Evolutionary conservation across 306 rosid genomes (phyloP).

Genomic region (Acmispon strigosus): DNA sequence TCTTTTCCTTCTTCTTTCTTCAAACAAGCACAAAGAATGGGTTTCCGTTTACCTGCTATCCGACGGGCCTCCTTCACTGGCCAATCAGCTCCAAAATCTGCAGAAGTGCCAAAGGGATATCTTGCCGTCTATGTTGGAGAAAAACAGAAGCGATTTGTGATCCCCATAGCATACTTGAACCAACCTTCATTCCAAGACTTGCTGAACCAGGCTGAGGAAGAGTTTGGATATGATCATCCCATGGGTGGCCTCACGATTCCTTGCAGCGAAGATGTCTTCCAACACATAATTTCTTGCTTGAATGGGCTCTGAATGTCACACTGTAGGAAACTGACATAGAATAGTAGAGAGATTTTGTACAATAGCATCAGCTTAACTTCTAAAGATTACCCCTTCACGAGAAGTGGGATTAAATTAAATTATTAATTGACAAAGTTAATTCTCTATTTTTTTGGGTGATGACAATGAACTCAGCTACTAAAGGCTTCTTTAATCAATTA

Average conservation of each 20-base stretch:
- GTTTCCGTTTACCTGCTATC: constrained; percentile 7
- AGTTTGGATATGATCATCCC: constrained; percentile 41
- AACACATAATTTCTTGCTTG: constrained; percentile 14
- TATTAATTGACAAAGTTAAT: not conserved
- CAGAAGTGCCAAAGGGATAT: constrained; percentile 31
- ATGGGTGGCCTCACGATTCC: constrained; percentile 16
- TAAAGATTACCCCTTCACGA: not conserved
- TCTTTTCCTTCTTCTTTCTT: too few relatives aligned
- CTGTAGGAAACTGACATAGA: not conserved
- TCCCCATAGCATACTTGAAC: constrained; percentile 31
- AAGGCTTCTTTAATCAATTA: not conserved
- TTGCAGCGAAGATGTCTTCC: constrained; percentile 8
- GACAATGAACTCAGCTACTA: not conserved
- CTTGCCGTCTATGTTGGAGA: constrained; percentile 35
- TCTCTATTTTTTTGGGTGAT: not conserved
- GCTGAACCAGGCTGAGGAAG: constrained; percentile 21
- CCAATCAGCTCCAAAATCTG: not conserved
- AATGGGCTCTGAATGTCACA: not conserved
- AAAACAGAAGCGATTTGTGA: constrained; percentile 21
- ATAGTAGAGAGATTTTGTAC: not conserved
- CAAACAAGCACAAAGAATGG: constrained; percentile 9
- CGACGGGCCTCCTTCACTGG: not conserved
- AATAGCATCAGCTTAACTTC: not conserved
- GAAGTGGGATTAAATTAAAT: not conserved
- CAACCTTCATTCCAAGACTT: constrained; percentile 30